Percentiles rank a stretch among this genome's conserved stretches.
These are phyloP conservation scores for Cercospora citrullina DNA, from an alignment of 2,329 filamentous ascomycete species.

Conservation along the genomic window DNA sequence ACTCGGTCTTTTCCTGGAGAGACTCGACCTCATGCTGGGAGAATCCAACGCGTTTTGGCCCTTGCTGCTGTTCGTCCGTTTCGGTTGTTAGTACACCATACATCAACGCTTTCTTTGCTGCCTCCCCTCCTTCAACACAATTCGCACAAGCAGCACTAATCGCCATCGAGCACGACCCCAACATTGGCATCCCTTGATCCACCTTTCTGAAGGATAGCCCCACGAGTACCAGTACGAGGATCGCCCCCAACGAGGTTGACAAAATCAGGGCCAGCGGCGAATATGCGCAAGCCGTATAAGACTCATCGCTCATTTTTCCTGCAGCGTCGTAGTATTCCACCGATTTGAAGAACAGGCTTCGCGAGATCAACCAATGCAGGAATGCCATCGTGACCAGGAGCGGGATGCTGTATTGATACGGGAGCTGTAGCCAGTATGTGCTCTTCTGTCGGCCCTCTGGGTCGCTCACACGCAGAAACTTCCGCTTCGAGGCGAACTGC, in stretches of 20 bases:
- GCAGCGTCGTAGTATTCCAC: background rate
- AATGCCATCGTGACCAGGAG: background rate
- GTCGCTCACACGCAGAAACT: background rate
- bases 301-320: background rate
- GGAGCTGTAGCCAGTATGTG: background rate
- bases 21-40: background rate
- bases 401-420: background rate
- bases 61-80: background rate
- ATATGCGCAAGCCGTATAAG: background rate
- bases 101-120: background rate
- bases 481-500: background rate
- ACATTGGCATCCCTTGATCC: background rate
- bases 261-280: too few relatives aligned
- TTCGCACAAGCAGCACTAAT: background rate
- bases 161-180: background rate
- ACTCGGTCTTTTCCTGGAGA: background rate
- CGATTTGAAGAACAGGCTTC: background rate
- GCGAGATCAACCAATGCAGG: background rate
- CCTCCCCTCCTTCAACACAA: background rate
- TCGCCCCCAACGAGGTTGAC: too few relatives aligned
- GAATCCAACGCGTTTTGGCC: background rate
- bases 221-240: background rate
- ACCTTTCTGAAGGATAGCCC: background rate
- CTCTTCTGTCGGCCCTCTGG: background rate
- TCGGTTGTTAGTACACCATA: background rate